A percentile compares a stretch with the other conserved stretches of the same genome.
These are phyloP conservation scores for Ichthyophthirius multifiliis DNA, from an alignment of 169 alveolate genomes.

Conservation along the genomic window DNA sequence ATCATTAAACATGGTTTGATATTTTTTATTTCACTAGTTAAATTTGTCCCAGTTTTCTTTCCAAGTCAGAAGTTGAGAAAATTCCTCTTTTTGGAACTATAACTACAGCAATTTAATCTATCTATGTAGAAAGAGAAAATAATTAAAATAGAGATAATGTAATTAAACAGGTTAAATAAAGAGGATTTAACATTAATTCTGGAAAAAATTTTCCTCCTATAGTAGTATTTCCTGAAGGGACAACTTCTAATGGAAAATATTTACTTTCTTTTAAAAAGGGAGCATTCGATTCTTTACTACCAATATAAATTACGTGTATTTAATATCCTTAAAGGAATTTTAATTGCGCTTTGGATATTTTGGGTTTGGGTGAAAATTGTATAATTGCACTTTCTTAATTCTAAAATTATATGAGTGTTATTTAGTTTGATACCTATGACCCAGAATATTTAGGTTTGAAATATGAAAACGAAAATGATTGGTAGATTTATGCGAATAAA, in stretches of 20 bases:
- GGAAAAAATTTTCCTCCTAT: conserved; percentile 57
- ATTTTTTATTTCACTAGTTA: conserved; percentile 1
- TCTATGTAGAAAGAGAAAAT: conserved; percentile 64
- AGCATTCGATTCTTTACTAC: conserved; percentile 48
- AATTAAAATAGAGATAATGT: conserved; percentile 44
- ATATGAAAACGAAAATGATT: conserved; percentile 19
- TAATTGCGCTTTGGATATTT: conserved; percentile 12
- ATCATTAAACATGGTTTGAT: conserved; percentile 36
- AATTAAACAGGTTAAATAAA: conserved; percentile 35
- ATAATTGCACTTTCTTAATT: conserved; percentile 10
- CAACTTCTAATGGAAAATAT: conserved; percentile 63
- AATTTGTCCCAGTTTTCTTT: conserved; percentile 23
- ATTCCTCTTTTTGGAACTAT: conserved; percentile 26
- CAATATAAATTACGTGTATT: conserved; percentile 22
- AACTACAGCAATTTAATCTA: conserved; percentile 39
- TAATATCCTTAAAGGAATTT: conserved; percentile 5
- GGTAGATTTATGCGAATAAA: conserved; percentile 35
- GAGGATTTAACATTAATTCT: conserved; percentile 42
- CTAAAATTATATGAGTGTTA: conserved; percentile 14
- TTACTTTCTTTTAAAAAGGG: conserved; percentile 66
- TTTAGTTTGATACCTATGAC: conserved; percentile 26
- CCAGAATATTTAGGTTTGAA: conserved; percentile 27
- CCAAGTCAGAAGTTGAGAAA: conserved; percentile 13
- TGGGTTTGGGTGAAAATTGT: background rate
- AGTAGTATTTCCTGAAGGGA: conserved; percentile 72